phyloP scores from a whole-genome alignment of 139 green algal genomes.

The Closterium sp. region DNA sequence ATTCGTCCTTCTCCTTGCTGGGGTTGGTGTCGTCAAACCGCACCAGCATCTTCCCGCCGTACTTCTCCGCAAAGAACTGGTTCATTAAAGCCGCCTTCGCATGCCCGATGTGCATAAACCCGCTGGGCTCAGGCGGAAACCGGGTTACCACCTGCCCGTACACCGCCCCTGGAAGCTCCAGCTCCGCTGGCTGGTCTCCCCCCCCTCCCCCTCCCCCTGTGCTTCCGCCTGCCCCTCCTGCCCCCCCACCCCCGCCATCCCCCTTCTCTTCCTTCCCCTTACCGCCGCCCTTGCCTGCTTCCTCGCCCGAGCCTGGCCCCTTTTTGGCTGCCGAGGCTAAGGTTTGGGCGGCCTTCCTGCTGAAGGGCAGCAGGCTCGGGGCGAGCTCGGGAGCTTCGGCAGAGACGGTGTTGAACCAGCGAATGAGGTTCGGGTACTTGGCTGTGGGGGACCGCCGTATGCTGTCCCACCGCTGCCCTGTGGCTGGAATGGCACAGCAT shows the following conservation, averaged over 20 bases:
- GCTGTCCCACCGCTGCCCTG: constrained; percentile 23
- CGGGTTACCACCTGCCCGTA: constrained; percentile 91
- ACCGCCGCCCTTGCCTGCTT: no score
- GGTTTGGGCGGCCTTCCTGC: background rate
- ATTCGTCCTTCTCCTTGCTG: constrained; percentile 98
- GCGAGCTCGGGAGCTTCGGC: background rate
- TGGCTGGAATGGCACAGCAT: no score
- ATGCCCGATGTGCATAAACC: constrained; percentile 92
- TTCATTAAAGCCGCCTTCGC: constrained; percentile 94
- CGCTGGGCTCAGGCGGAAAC: constrained; percentile 95
- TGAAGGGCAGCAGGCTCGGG: background rate
- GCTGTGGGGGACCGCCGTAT: constrained; percentile 29
- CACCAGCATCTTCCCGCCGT: constrained; percentile 84
- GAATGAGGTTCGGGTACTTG: constrained; percentile 60
- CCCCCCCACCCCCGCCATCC: background rate
- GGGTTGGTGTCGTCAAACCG: constrained; percentile 99
- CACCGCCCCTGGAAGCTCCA: constrained; percentile 74
- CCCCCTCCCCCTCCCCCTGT: background rate
- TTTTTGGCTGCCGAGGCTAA: no score
- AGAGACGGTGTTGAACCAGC: constrained; percentile 67
- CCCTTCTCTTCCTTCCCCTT: no score
- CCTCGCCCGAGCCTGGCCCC: no score
- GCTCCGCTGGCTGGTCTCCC: constrained; percentile 71
- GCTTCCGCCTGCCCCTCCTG: background rate
- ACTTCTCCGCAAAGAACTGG: constrained; percentile 87